These are phyloP conservation scores for Plasmodium falciparum DNA, from an alignment of 169 alveolate species.

Conservation along the genomic window DNA sequence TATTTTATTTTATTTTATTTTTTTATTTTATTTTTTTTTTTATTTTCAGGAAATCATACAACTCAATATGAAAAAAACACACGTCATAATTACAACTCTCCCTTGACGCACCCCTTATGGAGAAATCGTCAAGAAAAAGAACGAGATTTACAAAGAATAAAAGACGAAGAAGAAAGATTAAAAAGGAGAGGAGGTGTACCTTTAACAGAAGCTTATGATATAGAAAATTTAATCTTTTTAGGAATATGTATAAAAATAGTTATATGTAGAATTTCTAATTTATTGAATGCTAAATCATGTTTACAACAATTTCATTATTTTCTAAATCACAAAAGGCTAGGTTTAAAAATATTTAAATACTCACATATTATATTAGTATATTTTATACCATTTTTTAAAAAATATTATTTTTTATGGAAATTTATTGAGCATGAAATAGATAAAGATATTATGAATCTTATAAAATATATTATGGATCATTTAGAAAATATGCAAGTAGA, in stretches of 20 bases:
- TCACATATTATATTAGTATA: conserved; percentile 35
- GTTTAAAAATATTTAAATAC: conserved; percentile 39
- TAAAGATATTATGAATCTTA: conserved; percentile 24
- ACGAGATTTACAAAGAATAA: neutral
- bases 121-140: neutral
- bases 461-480: conserved; percentile 18
- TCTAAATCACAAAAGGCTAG: conserved; percentile 26
- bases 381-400: conserved; percentile 65
- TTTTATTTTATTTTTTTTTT: no score
- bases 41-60: no score
- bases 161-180: neutral
- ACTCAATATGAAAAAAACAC: no score
- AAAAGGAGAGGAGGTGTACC: neutral
- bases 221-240: conserved; percentile 26
- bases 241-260: conserved; percentile 70
- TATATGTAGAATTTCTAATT: conserved; percentile 36
- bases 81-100: no score
- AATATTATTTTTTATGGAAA: conserved; percentile 58
- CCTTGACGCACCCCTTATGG: neutral
- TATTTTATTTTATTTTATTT: no score
- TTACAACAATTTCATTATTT: conserved; percentile 56
- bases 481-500: conserved; percentile 26
- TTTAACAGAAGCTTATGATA: conserved; percentile 8
- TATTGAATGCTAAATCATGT: conserved; percentile 50
- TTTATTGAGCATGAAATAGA: conserved; percentile 69